These are phyloP conservation scores for Aegilops umbellulata DNA, from an alignment of 176 grass and related monocot species.

Conservation along the genomic window DNA sequence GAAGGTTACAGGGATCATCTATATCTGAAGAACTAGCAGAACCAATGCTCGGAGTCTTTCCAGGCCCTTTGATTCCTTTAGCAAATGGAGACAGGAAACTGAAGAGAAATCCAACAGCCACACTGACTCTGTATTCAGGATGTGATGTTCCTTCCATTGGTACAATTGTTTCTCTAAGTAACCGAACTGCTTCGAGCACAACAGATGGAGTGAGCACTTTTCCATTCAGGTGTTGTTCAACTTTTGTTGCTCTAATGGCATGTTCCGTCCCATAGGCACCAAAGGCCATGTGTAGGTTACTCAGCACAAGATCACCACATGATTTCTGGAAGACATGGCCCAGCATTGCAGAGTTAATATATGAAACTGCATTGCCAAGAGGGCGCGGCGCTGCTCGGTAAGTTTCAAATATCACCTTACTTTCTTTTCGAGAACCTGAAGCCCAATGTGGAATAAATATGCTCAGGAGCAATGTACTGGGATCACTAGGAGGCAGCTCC, in stretches of 20 bases:
- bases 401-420: constrained; percentile 54
- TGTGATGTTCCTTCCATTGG: constrained; percentile 61
- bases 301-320: constrained; percentile 32
- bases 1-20: constrained; percentile 16
- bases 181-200: constrained; percentile 49
- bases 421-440: neutral
- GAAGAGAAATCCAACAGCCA: constrained; percentile 74
- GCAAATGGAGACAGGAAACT: constrained; percentile 56
- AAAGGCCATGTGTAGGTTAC: constrained; percentile 58
- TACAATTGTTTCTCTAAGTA: constrained; percentile 56
- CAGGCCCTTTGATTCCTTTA: constrained; percentile 38
- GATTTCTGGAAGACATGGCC: constrained; percentile 33
- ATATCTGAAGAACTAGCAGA: constrained; percentile 6
- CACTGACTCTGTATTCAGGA: constrained; percentile 62
- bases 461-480: constrained; percentile 51
- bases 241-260: constrained; percentile 69
- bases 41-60: constrained; percentile 1
- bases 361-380: constrained; percentile 74
- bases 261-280: constrained; percentile 74
- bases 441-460: constrained; percentile 62
- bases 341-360: constrained; percentile 65
- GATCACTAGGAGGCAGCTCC: constrained; percentile 40
- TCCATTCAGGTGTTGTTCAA: constrained; percentile 56
- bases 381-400: constrained; percentile 60
- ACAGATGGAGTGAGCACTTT: constrained; percentile 43